These are phyloP conservation scores for Botryotinia globosa DNA, from an alignment of 2,329 filamentous ascomycete genomes.

Conservation along the genomic window DNA sequence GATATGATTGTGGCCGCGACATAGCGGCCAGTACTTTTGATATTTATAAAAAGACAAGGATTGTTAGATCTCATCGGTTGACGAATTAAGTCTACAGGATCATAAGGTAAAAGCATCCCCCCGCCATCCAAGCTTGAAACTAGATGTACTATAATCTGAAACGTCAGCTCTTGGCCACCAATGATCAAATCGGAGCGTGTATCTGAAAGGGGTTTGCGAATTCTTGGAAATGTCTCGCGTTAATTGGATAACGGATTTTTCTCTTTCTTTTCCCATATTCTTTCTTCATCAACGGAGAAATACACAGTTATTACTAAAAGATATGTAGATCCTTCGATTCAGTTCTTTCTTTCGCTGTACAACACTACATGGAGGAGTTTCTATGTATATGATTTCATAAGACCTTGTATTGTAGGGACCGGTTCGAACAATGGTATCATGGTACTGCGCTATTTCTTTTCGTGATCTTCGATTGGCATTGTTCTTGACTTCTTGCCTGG, in stretches of 20 bases:
- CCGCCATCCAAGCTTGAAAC: slow-evolving; percentile 10
- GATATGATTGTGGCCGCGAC: background rate
- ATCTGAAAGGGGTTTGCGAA: background rate
- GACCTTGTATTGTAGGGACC: background rate
- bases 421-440: background rate
- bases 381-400: background rate
- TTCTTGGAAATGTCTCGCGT: background rate
- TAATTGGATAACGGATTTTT: background rate
- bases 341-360: background rate
- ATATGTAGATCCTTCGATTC: background rate
- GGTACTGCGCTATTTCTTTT: background rate
- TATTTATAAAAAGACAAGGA: background rate
- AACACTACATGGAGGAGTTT: background rate
- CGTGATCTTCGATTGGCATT: background rate
- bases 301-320: background rate
- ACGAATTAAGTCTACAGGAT: background rate
- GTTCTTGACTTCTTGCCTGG: background rate
- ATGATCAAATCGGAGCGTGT: background rate
- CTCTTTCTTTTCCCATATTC: background rate
- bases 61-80: background rate
- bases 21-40: background rate
- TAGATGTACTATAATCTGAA: slow-evolving; percentile 1
- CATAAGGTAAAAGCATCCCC: background rate
- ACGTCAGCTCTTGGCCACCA: slow-evolving; percentile 13
- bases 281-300: background rate